Conservation (phyloP, 805 yeast genomes). For the Maudiozyma barnettii region DNA sequence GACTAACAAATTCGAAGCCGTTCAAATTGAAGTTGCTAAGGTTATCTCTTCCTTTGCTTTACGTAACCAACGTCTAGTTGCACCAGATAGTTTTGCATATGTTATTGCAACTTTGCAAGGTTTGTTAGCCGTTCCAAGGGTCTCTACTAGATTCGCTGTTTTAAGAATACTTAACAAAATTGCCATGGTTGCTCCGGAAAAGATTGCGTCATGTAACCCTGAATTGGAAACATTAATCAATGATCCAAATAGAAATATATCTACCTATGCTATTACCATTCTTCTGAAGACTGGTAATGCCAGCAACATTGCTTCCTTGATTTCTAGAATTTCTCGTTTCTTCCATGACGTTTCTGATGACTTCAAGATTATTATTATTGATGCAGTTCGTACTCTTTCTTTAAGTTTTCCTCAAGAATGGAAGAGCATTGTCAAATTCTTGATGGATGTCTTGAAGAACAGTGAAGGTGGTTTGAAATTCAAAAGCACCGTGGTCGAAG, state of each 20-base stretch:
- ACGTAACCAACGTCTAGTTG: slow-evolving; percentile 44
- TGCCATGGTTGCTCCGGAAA: slow-evolving; percentile 74
- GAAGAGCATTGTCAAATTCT: slow-evolving; percentile 68
- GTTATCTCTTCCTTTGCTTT: slow-evolving; percentile 36
- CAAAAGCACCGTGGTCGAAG: slow-evolving; percentile 83
- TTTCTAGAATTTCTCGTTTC: slow-evolving; percentile 75
- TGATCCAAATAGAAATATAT: slow-evolving; percentile 83
- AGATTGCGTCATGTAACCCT: slow-evolving; percentile 64
- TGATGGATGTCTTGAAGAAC: slow-evolving; percentile 75
- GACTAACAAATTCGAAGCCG: slow-evolving; percentile 77
- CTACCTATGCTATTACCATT: slow-evolving; percentile 95
- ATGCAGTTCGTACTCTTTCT: slow-evolving; percentile 86
- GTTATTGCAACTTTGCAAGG: slow-evolving; percentile 69
- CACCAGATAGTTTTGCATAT: slow-evolving; percentile 54
- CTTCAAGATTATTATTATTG: slow-evolving; percentile 87
- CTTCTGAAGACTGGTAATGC: slow-evolving; percentile 90
- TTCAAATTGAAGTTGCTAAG: slow-evolving; percentile 86
- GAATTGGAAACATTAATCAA: slow-evolving; percentile 82
- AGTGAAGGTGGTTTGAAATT: slow-evolving; percentile 77
- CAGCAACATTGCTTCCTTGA: slow-evolving; percentile 79
- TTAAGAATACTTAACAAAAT: slow-evolving; percentile 80
- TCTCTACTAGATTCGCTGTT: slow-evolving; percentile 86
- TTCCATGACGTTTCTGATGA: slow-evolving; percentile 94
- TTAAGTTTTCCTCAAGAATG: slow-evolving; percentile 89
- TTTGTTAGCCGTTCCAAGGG: slow-evolving; percentile 77